Evolutionary conservation across 495 filamentous ascomycete genomes (phyloP).

Genomic region (Penicillium cinerascens): DNA sequence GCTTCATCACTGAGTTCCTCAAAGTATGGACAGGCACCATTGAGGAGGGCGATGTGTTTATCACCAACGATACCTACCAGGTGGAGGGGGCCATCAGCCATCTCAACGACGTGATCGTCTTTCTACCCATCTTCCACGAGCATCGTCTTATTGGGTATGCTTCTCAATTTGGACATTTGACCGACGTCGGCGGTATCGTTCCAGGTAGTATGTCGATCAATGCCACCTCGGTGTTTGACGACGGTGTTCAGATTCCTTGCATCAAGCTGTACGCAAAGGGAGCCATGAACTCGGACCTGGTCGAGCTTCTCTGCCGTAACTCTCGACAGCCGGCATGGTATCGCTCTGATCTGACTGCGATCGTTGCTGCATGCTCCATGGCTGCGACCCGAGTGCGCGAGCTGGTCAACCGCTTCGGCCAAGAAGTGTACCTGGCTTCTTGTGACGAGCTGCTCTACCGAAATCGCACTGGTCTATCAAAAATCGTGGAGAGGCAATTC

Average conservation of each 20-base stretch:
- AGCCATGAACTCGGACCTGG: slow-evolving; percentile 39
- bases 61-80: slow-evolving; percentile 51
- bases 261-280: slow-evolving; percentile 46
- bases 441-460: slow-evolving; percentile 42
- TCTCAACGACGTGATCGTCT: slow-evolving; percentile 46
- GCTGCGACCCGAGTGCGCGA: slow-evolving; percentile 42
- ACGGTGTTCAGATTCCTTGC: slow-evolving; percentile 50
- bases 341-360: slow-evolving; percentile 44
- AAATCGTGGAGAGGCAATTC: slow-evolving; percentile 45
- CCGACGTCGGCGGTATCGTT: slow-evolving; percentile 49
- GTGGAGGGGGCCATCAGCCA: slow-evolving; percentile 48
- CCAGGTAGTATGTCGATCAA: slow-evolving; percentile 53
- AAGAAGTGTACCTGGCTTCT: slow-evolving; percentile 40
- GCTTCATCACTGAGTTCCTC: slow-evolving; percentile 49
- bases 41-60: slow-evolving; percentile 48
- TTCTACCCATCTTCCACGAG: slow-evolving; percentile 45
- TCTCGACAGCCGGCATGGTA: slow-evolving; percentile 50
- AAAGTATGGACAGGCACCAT: slow-evolving; percentile 42
- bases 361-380: slow-evolving; percentile 47
- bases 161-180: slow-evolving; percentile 51
- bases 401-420: slow-evolving; percentile 43
- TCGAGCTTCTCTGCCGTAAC: slow-evolving; percentile 46
- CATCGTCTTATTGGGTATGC: slow-evolving; percentile 44
- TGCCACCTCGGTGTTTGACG: slow-evolving; percentile 48
- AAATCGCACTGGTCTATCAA: slow-evolving; percentile 40